Conservation (phyloP, 1,139 yeast species). For the Lodderomyces elongisporus region DNA sequence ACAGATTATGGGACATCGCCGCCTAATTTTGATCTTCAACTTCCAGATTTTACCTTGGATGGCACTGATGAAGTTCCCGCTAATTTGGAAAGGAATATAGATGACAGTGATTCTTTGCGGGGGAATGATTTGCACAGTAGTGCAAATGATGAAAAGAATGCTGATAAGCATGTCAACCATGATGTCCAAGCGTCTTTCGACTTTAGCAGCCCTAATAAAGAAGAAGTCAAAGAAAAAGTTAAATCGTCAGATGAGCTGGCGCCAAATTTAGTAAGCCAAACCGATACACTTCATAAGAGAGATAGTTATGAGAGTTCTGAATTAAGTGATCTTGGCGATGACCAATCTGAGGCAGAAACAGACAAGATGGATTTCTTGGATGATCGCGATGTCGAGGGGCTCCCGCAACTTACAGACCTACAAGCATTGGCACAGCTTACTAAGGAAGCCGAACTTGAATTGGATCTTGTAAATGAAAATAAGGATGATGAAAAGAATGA, state of each 20-base stretch:
- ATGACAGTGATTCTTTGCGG: too few species aligned
- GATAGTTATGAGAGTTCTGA: constrained; percentile 41
- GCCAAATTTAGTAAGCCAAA: too few species aligned
- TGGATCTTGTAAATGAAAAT: constrained; percentile 20
- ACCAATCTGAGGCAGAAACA: constrained; percentile 75
- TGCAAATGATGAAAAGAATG: too few species aligned
- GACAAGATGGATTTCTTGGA: constrained; percentile 62
- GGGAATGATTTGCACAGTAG: too few species aligned
- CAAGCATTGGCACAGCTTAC: constrained; percentile 37
- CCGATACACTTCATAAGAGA: constrained; percentile 6
- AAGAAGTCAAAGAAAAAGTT: constrained; percentile 3
- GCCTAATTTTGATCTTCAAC: constrained; percentile 26
- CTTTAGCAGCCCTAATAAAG: neutral
- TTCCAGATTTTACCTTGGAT: constrained; percentile 5
- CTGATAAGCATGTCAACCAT: too few species aligned
- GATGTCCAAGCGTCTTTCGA: too few species aligned
- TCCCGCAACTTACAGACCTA: constrained; percentile 28
- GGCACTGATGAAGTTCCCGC: too few species aligned
- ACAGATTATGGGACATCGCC: constrained; percentile 41
- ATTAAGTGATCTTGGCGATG: constrained; percentile 56
- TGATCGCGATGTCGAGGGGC: constrained; percentile 17
- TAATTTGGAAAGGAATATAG: too few species aligned
- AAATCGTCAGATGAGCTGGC: too few species aligned
- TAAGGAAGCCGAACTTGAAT: constrained; percentile 38
- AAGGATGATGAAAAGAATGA: neutral